phyloP scores from a whole-genome alignment of 2,329 filamentous ascomycete genomes.

The Neofusicoccum cordaticola region DNA sequence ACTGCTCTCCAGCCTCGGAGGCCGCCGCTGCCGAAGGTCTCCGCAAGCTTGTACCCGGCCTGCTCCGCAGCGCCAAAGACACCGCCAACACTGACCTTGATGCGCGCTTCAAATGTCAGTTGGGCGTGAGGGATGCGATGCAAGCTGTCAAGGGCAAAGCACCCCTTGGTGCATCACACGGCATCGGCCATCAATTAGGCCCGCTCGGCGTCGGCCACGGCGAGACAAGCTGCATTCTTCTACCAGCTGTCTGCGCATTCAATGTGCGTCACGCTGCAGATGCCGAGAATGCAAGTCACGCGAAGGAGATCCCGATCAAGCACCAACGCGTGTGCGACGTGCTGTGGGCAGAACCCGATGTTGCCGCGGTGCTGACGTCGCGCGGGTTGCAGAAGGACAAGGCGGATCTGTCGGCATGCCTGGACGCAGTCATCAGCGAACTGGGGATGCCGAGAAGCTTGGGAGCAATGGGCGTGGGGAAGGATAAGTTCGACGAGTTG shows the following conservation, averaged over 20 bases:
- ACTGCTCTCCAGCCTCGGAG: constrained; percentile 33
- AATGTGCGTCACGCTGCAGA: constrained; percentile 37
- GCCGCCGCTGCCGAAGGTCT: constrained; percentile 40
- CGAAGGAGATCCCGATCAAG: constrained; percentile 27
- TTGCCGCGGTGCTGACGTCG: constrained; percentile 36
- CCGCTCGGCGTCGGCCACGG: constrained; percentile 59
- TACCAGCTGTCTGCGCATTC: constrained; percentile 56
- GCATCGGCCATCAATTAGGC: constrained; percentile 44
- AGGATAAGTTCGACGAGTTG: constrained; percentile 48
- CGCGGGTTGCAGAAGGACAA: constrained; percentile 26
- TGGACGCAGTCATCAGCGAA: constrained; percentile 51
- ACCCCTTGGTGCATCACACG: constrained; percentile 40
- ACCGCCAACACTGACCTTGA: constrained; percentile 43
- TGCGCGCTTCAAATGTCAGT: constrained; percentile 48
- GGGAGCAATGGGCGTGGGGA: constrained; percentile 50
- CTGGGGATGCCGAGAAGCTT: constrained; percentile 56
- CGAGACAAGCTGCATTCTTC: constrained; percentile 57
- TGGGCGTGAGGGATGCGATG: constrained; percentile 56
- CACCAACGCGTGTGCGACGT: constrained; percentile 43
- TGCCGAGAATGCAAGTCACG: constrained; percentile 30
- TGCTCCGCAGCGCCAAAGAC: constrained; percentile 40
- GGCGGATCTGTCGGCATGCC: constrained; percentile 50
- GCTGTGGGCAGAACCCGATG: constrained; percentile 39
- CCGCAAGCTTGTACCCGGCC: constrained; percentile 40
- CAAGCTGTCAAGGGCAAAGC: constrained; percentile 41